Base-by-base conservation (phyloP, 2,329 filamentous ascomycete genomes). In the Cercospora beticola region DNA sequence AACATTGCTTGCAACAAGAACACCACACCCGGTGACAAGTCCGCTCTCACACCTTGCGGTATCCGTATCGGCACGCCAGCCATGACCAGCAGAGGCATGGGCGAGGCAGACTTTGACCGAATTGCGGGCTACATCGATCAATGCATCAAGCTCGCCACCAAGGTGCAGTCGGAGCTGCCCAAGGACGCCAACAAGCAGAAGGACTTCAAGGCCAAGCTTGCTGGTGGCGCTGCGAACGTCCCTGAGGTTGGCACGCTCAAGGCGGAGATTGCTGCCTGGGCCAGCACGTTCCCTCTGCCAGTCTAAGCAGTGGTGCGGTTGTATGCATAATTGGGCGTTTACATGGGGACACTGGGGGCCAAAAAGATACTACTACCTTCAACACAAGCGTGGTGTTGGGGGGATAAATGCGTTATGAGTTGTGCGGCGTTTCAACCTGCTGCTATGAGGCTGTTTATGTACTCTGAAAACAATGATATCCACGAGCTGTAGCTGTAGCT, bases 1-100 rank as follows among this genome's bases (percentile, higher is more conserved):
- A 97, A 97, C 86, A 97, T 99, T 81, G 94, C 95, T 71, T 97
- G 93, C 88, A 99, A 99, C 90, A 99, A 99, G 90, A 99, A 99
- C 89, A 91, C 92, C 70, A 95, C 97, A 68, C 95, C 95, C 49
- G 95, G 95, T 36, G 95, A 99, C 87, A 97, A 97, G 87, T 97
- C 92, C 68, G 95, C 95, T 60, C 88, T 99, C 74, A 97, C 93
- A 72, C 95, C 95, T 65, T 93, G 90, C 78, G 95, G 95, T 85
- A 90, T 99, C 81, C 93, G 95, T 76, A 97, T 99, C 77, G 95
- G 95, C 78, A 95, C 94, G 57, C 95, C 95, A 59, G 95, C 95
- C 81, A 99, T 99, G 95, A 97, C 94, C 68, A 93, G 89, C 77
- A 91, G 95, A 83, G 95, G 95, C 72, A 97, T 99, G 84, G 91